These are phyloP conservation scores for Aspergillus fijiensis DNA, from an alignment of 2,329 filamentous ascomycete genomes.

Conservation along the genomic window DNA sequence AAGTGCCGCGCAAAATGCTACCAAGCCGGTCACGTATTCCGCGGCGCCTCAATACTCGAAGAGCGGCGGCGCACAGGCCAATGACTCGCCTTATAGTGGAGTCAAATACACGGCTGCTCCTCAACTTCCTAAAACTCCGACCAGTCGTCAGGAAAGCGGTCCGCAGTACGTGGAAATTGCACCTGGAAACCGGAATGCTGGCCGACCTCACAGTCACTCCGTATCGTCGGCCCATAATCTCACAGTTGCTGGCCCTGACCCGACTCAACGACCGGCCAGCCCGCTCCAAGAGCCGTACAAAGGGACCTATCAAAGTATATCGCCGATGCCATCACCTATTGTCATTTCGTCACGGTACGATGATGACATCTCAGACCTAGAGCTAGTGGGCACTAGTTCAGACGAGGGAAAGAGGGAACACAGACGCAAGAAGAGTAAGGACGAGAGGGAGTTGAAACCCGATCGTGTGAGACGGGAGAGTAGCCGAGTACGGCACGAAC, in stretches of 20 bases:
- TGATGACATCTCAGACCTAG: conserved; percentile 55
- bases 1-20: conserved; percentile 18
- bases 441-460: conserved; percentile 31
- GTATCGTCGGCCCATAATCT: conserved; percentile 42
- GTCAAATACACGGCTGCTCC: conserved; percentile 19
- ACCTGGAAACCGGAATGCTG: conserved; percentile 26
- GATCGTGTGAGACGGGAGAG: conserved; percentile 27
- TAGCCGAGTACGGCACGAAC: conserved; percentile 26
- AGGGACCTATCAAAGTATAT: conserved; percentile 91
- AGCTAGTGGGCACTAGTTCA: conserved; percentile 40
- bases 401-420: conserved; percentile 31
- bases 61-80: conserved; percentile 3
- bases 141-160: conserved; percentile 24
- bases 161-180: conserved; percentile 37
- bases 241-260: conserved; percentile 34
- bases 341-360: conserved; percentile 58
- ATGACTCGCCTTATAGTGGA: conserved; percentile 10
- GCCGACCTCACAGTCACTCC: conserved; percentile 36
- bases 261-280: conserved; percentile 65
- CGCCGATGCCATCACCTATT: conserved; percentile 84
- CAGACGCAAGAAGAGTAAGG: conserved; percentile 27
- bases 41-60: conserved; percentile 29
- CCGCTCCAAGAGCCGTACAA: conserved; percentile 89
- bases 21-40: conserved; percentile 27
- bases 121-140: conserved; percentile 23